Base-by-base conservation (phyloP, 169 alveolate species). In the Plasmodium knowlesi region DNA sequence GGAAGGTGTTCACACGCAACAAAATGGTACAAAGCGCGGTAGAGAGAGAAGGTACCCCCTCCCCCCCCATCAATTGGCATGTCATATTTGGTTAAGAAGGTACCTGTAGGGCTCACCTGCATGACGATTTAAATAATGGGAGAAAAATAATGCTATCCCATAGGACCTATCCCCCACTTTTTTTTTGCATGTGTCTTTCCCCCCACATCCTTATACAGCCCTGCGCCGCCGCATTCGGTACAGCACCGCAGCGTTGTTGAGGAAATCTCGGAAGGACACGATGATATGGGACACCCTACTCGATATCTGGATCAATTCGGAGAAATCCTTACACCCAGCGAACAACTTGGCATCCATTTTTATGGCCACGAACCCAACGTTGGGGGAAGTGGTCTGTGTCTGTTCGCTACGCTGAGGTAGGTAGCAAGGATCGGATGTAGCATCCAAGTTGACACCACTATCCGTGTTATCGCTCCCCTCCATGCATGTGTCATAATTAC, bases 211-310 rank as follows among this genome's bases (percentile, higher is more conserved):
- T 86, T n/a, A 89, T 28, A 89, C 46, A 43, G 83, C 61, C 73
- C 94, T 43, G 8, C 94, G 67, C 9, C 32, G 76, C 34, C 83
- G 80, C 25, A 89, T 80, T 37, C 94, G 41, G 50, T 89, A 81
- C 46, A 89, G 83, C 19, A 89, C 76, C 39, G 80, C 28, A 4
- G 94, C 67, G 53, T 89, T 89, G 70, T 89, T 89, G 14, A 89
- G 73, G 72, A 79, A 89, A 28, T 89, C 94, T 10, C 94, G 81
- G 53, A 89, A 89, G 1, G 94, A 89, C 43, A 89, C 94, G 14
- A 89, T 80, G 28, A 89, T 89, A 73, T 89, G 89, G 53, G 91
- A 79, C 53, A 81, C 53, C 25, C 90, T 78, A 89, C 94, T 89
- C 1, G 94, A 79, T 37, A 89, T 57, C 1, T 89, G 83, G 32